Evolutionary conservation across 441 rosid species (phyloP), one percentile per base, ranked within the genome.

Genomic region (Eutrema salsugineum): DNA sequence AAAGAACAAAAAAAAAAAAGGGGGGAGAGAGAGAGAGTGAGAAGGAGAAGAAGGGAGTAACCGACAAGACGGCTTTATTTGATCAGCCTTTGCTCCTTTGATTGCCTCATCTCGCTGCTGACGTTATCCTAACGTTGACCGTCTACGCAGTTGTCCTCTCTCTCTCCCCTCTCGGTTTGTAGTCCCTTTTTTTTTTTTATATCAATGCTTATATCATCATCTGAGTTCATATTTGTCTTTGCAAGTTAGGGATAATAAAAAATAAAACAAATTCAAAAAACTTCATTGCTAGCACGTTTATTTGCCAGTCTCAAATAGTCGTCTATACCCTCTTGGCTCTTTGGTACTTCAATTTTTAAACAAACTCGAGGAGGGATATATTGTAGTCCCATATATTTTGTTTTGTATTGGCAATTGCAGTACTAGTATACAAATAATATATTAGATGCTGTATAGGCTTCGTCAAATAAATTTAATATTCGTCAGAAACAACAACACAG

Each of bases 21-120:
- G n/a, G n/a, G n/a, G n/a, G n/a, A 27, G 4, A 27, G 30, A 19
- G 30, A 46, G 2, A 46, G 50, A 28, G 12, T n/a, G 4, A 4
- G 9, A 35, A 16, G 44, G 43, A 46, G 32, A 46, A 20, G 20
- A 58, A 36, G 43, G 63, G 48, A 24, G 61, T 49, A 76, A 78
- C 79, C 75, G 82, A 84, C 86, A 71, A 56, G 83, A 80, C 72
- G 80, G 79, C 85, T 80, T 76, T 60, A 67, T 5, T 82, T 78
- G 69, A 57, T 47, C 85, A 84, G 87, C 81, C 74, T 83, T 78
- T 80, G 80, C 72, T 73, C 73, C 60, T 68, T 8, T 54, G 59
- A 60, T 68, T 66, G 65, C 56, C 70, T 75, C 79, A 68, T 53
- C 63, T 73, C 2, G 73, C 83, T 79, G 67, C 86, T 80, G 69